Evolutionary conservation across 768 basidiomycete genomes (phyloP).

Genomic region (Russula sp.): DNA sequence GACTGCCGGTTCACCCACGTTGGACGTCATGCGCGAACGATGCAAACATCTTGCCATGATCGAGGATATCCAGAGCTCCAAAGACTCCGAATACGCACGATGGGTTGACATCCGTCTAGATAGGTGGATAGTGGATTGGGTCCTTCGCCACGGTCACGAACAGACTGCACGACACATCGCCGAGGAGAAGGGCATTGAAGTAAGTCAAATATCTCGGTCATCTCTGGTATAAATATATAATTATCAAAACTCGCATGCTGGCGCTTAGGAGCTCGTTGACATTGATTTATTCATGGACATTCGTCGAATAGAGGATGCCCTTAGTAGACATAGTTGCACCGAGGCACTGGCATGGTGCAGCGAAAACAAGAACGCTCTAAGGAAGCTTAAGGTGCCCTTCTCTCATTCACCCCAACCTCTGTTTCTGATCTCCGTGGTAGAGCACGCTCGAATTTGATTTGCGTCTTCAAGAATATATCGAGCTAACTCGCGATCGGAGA

Average conservation of each 20-base stretch:
- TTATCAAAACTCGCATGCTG: constrained; percentile 14
- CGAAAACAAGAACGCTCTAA: constrained; percentile 88
- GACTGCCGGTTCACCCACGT: constrained; percentile 47
- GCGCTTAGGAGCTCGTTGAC: constrained; percentile 71
- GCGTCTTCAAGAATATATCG: constrained; percentile 93
- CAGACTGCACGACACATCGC: constrained; percentile 74
- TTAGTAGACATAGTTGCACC: constrained; percentile 67
- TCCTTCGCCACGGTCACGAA: constrained; percentile 71
- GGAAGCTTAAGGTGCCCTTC: constrained; percentile 73
- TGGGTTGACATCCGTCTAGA: constrained; percentile 82
- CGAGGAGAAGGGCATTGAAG: constrained; percentile 72
- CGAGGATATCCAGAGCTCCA: constrained; percentile 49
- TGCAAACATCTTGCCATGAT: constrained; percentile 62
- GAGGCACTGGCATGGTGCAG: constrained; percentile 95
- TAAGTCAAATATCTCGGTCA: constrained; percentile 31
- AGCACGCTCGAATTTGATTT: constrained; percentile 95
- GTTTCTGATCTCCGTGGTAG: constrained; percentile 37
- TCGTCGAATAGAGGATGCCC: constrained; percentile 74
- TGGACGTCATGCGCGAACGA: constrained; percentile 69
- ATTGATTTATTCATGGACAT: constrained; percentile 90
- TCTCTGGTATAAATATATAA: background rate
- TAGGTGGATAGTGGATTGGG: constrained; percentile 92
- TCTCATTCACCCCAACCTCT: constrained; percentile 8
- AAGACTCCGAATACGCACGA: constrained; percentile 53
- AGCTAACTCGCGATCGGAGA: constrained; percentile 67